Evolutionary conservation across 805 yeast genomes (phyloP).

Genomic region (Saccharomycopsis lassenensis): DNA sequence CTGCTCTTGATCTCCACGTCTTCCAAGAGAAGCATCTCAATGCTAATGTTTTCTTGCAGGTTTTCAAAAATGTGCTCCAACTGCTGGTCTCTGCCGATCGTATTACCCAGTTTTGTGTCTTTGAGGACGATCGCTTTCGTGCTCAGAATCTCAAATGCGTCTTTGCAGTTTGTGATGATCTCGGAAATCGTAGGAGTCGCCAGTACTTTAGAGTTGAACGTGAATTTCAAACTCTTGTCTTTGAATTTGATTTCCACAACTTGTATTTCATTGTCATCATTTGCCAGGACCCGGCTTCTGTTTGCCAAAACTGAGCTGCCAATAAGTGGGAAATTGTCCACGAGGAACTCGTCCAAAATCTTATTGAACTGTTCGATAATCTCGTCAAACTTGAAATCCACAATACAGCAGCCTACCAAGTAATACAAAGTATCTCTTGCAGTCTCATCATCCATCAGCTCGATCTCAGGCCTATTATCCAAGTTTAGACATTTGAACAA

Average conservation of each 20-base stretch:
- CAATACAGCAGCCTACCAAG: slow-evolving; percentile 57
- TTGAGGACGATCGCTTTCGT: slow-evolving; percentile 2
- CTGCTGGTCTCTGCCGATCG: slow-evolving; percentile 12
- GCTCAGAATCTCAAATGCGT: slow-evolving; percentile 48
- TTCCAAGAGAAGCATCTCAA: slow-evolving; percentile 8
- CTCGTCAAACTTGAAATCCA: slow-evolving; percentile 71
- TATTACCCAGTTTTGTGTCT: slow-evolving; percentile 1
- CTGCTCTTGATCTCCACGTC: slow-evolving; percentile 1
- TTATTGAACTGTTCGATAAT: slow-evolving; percentile 58
- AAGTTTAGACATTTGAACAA: slow-evolving; percentile 22
- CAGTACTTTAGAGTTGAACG: slow-evolving; percentile 49
- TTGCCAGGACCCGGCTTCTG: slow-evolving; percentile 4
- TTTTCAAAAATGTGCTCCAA: slow-evolving; percentile 9
- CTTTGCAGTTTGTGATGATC: slow-evolving; percentile 64
- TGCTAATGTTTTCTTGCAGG: background rate
- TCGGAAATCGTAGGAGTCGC: slow-evolving; percentile 78
- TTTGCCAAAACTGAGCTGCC: too few relatives aligned
- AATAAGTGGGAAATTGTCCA: slow-evolving; percentile 55
- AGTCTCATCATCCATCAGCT: slow-evolving; percentile 33
- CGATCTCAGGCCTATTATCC: slow-evolving; percentile 12
- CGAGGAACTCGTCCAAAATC: slow-evolving; percentile 47
- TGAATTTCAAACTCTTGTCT: slow-evolving; percentile 47
- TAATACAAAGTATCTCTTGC: slow-evolving; percentile 47
- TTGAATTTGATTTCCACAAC: slow-evolving; percentile 38
- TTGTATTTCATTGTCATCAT: slow-evolving; percentile 6